Base-by-base conservation (phyloP, 2,329 filamentous ascomycete genomes). In the Colletotrichum lentis region DNA sequence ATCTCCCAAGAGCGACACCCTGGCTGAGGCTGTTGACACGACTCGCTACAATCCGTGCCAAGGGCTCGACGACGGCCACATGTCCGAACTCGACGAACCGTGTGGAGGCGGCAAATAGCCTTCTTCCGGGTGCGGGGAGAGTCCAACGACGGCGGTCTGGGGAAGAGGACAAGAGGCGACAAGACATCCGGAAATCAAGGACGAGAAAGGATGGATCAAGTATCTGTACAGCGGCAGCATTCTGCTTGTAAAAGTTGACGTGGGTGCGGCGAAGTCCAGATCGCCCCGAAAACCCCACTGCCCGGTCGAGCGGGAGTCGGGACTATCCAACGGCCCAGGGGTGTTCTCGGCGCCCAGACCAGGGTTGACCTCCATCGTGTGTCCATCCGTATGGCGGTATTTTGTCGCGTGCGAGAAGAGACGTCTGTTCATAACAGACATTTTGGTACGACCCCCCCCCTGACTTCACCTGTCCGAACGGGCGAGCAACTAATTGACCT, bases 1-100 rank as follows among this genome's bases (percentile, higher is more conserved):
- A 20, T 27, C 54, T 44, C 35, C 44, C 54, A 64, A 18, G 52
- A 62, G 49, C 35, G 46, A 61, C n/a, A n/a, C 49, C 65, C 55
- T 56, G 41, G n/a, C 16, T 53, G 37, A 67, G 46, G 20, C 46
- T 37, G 55, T 27, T 50, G 24, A 27, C 49, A 56, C 65, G 62
- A 65, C 55, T 65, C 64, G 60, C 35, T 27, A 39, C 47, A 6
- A 22, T 44, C 18, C 10, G 27, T 27, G 54, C n/a, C 37, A 46
- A 60, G 62, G 47, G 46, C 35, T 52, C 44, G 14, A 57, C 52
- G 62, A 37, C 31, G 46, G 31, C 58, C 50, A 55, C 57, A 52
- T 62, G 59, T 52, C 37, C 44, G 44, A 39, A 62, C 43, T 50
- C 22, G 18, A 65, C 37, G 44, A 66, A 27, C 52, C n/a, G 22